Evolutionary conservation across 1,139 yeast species (phyloP).

Genomic region (Suhomyces ambrosiae): DNA sequence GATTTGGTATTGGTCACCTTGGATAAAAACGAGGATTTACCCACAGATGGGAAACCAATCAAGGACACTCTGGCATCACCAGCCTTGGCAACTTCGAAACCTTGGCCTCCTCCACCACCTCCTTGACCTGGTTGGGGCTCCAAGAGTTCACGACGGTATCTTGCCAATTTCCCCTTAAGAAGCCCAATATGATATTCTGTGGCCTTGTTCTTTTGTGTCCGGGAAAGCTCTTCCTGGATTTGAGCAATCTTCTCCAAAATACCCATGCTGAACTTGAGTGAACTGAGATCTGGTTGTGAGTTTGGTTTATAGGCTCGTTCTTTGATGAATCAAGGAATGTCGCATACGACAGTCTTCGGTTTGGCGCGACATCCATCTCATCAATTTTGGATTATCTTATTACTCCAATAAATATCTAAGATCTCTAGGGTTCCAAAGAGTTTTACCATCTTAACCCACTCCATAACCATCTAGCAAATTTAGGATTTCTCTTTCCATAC

Average conservation of each 20-base stretch:
- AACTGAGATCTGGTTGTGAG: too few species aligned
- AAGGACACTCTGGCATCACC: constrained; percentile 96
- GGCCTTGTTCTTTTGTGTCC: constrained; percentile 97
- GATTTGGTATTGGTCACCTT: constrained; percentile 91
- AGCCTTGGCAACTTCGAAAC: constrained; percentile 92
- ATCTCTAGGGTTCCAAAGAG: too few species aligned
- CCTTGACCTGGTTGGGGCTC: constrained; percentile 83
- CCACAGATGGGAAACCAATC: constrained; percentile 97
- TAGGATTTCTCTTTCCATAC: too few species aligned
- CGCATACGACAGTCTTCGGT: neutral
- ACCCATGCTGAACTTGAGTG: too few species aligned
- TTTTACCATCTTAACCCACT: too few species aligned
- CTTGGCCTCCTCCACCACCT: constrained; percentile 78
- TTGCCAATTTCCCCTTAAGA: constrained; percentile 91
- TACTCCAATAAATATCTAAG: too few species aligned
- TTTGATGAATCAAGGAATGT: too few species aligned
- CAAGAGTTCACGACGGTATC: constrained; percentile 84
- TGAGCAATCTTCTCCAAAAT: constrained; percentile 73
- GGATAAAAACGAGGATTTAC: constrained; percentile 86
- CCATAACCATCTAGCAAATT: too few species aligned
- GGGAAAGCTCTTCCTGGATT: constrained; percentile 89
- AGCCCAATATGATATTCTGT: constrained; percentile 96
- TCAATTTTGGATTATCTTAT: constrained; percentile 2
- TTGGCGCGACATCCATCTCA: constrained; percentile 11
- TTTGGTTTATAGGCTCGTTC: too few species aligned